These are phyloP conservation scores for Fraxinus nigra DNA, from an alignment of 305 asterid species.

Conservation along the genomic window DNA sequence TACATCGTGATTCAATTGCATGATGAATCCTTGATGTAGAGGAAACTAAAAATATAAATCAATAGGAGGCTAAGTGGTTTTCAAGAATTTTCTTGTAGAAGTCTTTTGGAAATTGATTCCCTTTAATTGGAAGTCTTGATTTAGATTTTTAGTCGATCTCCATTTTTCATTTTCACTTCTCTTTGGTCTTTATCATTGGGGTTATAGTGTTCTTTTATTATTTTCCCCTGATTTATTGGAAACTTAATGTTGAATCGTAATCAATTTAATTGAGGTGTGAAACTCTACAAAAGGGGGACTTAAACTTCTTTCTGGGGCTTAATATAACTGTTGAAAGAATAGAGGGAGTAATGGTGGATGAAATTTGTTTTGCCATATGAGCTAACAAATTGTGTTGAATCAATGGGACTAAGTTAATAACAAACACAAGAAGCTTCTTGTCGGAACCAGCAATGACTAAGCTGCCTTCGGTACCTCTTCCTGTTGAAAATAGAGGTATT, in stretches of 20 bases:
- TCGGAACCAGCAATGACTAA: conserved; percentile 47
- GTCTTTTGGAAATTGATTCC: not conserved
- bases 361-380: conserved; percentile 29
- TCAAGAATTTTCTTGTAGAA: not conserved
- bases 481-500: conserved; percentile 30
- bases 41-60: no score
- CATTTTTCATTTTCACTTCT: not conserved
- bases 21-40: no score
- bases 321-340: conserved; percentile 12
- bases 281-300: not conserved
- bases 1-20: no score
- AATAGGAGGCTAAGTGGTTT: conserved; percentile 20
- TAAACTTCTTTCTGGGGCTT: not conserved
- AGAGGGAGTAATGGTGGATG: conserved; percentile 13
- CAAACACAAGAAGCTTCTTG: conserved; percentile 27
- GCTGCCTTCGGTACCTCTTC: conserved; percentile 34
- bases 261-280: not conserved
- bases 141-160: conserved; percentile 37
- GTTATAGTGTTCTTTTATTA: not conserved
- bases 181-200: not conserved
- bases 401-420: conserved; percentile 28
- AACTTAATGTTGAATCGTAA: conserved; percentile 6
- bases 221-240: not conserved
- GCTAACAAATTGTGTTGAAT: conserved; percentile 23
- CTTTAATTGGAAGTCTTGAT: conserved; percentile 26